Evolutionary conservation across 106 monocot species (phyloP).

Genomic region (Dendrobium huoshanense): DNA sequence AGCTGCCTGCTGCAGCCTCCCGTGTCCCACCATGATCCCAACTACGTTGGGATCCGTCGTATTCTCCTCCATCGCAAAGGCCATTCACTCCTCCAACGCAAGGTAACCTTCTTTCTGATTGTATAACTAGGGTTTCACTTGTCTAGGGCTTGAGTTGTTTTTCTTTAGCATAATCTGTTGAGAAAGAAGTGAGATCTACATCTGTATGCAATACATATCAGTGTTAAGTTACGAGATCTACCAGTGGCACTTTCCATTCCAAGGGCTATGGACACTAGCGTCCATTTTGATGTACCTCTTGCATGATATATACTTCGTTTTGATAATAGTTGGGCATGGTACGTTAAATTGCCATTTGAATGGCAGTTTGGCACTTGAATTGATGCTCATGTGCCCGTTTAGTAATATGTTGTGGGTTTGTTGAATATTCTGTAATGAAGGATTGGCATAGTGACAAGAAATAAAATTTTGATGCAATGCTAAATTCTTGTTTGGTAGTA

Average conservation of each 20-base stretch:
- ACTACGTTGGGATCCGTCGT: conserved; percentile 69
- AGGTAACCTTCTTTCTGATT: conserved; percentile 30
- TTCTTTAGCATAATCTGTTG: not conserved
- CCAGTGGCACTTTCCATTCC: not conserved
- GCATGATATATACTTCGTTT: not conserved
- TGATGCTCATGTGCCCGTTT: not conserved
- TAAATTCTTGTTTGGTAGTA: not conserved
- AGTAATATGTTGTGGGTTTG: not conserved
- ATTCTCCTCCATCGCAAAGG: conserved; percentile 67
- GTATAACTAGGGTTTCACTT: not conserved
- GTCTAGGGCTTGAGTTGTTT: not conserved
- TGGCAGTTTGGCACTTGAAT: not conserved
- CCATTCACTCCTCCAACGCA: conserved; percentile 31
- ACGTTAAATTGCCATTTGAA: not conserved
- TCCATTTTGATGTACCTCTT: not conserved
- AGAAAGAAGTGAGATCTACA: not conserved
- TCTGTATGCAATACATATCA: not conserved
- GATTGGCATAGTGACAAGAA: not conserved
- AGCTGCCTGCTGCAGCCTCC: conserved; percentile 84
- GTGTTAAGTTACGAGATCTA: not conserved
- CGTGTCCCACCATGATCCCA: conserved; percentile 35
- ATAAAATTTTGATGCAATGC: not conserved
- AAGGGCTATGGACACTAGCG: not conserved
- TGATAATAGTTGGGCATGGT: not conserved
- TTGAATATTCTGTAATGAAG: not conserved